Conservation (phyloP, 139 green algal species). For the Tetratostichococcus sp. region DNA sequence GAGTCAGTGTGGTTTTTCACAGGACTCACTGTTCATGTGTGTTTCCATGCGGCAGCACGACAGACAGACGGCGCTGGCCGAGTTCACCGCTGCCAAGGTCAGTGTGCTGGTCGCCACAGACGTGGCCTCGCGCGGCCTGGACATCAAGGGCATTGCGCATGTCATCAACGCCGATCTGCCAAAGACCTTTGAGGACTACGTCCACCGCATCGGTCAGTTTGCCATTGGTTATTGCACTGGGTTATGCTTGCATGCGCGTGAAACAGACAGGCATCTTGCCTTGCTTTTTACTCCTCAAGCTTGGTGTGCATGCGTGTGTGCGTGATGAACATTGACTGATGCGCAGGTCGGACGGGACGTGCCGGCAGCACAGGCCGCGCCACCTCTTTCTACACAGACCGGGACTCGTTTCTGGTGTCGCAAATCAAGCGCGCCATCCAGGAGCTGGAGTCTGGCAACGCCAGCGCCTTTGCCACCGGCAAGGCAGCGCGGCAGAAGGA, state of each 20-base stretch:
- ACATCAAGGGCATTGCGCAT: conserved; percentile 24
- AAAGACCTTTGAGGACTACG: conserved; percentile 22
- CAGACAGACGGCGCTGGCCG: conserved; percentile 62
- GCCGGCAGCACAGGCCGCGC: conserved; percentile 64
- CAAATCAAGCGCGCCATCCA: conserved; percentile 64
- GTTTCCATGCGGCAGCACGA: too few relatives aligned
- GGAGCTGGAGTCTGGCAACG: conserved; percentile 76
- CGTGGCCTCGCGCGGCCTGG: conserved; percentile 49
- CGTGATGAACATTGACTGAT: too few relatives aligned
- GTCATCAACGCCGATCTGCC: conserved; percentile 23
- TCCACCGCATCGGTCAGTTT: conserved; percentile 21
- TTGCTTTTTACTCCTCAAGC: too few relatives aligned
- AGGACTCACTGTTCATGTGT: too few relatives aligned
- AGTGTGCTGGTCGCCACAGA: conserved; percentile 53
- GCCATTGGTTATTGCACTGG: too few relatives aligned
- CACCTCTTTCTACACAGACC: conserved; percentile 77
- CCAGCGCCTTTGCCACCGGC: conserved; percentile 74
- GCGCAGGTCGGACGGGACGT: conserved; percentile 76
- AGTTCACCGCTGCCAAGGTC: conserved; percentile 58
- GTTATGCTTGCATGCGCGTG: too few relatives aligned
- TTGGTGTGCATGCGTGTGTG: too few relatives aligned
- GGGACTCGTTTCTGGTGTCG: conserved; percentile 64
- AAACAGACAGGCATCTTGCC: too few relatives aligned
- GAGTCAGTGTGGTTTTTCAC: too few relatives aligned
- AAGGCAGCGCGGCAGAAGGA: conserved; percentile 71